A percentile compares a stretch with the other conserved stretches of the same genome.
phyloP scores from a whole-genome alignment of 2,329 filamentous ascomycete species.

The Alternaria gaisen region DNA sequence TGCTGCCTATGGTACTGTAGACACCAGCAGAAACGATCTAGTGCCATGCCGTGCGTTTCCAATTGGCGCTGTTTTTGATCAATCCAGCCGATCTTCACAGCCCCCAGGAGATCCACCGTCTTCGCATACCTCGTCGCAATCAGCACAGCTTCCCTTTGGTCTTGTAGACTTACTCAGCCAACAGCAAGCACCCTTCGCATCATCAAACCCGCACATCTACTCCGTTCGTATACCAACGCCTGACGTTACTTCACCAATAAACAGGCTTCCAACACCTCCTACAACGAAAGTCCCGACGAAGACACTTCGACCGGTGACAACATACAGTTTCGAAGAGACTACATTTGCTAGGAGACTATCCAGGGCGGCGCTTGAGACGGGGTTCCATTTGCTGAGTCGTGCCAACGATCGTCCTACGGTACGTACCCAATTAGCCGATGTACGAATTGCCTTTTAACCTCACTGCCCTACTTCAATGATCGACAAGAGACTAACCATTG shows the following conservation, averaged over 20 bases:
- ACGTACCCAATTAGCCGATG: slow-evolving; percentile 7
- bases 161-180: slow-evolving; percentile 38
- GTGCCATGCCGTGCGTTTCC: slow-evolving; percentile 26
- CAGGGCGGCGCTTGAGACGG: slow-evolving; percentile 70
- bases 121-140: slow-evolving; percentile 9
- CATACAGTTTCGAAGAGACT: slow-evolving; percentile 69
- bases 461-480: not conserved
- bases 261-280: slow-evolving; percentile 34
- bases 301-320: slow-evolving; percentile 53
- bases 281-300: slow-evolving; percentile 39
- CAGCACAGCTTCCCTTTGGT: slow-evolving; percentile 41
- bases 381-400: slow-evolving; percentile 66
- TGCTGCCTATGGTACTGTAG: slow-evolving; percentile 12
- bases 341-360: slow-evolving; percentile 77
- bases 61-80: slow-evolving; percentile 33
- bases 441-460: not conserved
- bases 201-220: slow-evolving; percentile 30
- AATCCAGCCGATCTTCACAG: slow-evolving; percentile 21
- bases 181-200: slow-evolving; percentile 23
- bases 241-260: slow-evolving; percentile 37
- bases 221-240: slow-evolving; percentile 38
- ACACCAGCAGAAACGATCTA: slow-evolving; percentile 15
- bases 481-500: not conserved
- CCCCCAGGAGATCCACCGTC: slow-evolving; percentile 5
- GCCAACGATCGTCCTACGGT: slow-evolving; percentile 33